Base-by-base conservation (phyloP, 2,329 filamentous ascomycete genomes). In the Neofusicoccum parvum region DNA sequence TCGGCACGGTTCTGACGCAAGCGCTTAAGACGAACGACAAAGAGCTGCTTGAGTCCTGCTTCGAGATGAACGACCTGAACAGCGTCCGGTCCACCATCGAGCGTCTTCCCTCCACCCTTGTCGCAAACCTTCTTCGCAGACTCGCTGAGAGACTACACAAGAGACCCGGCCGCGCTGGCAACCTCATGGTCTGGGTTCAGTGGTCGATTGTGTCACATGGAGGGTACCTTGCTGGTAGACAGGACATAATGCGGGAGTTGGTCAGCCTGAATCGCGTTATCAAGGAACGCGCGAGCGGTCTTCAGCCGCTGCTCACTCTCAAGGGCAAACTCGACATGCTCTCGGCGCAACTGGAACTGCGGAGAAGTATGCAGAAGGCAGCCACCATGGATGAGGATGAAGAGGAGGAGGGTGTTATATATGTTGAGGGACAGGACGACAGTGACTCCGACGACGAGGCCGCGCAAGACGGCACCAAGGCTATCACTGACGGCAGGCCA, bases 241-340 rank as follows among this genome's bases (percentile, higher is more conserved):
- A 91, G n/a, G 90, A 94, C 69, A 84, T 97, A 43, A 85, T 95
- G 70, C 88, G 89, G 73, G 89, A 90, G 74, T 86, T 99, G 67
- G 85, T 87, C 54, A 89, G 90, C 46, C 83, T 99, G 64, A 92
- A 94, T 77, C 90, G 91, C 74, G 94, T 98, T 17, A 86, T 98
- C 67, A 90, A 93, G 68, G 92, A 96, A 80, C 88, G 95, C 48
- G 90, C 93, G 39, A 89, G 89, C 69, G 93, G 92, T 15, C 83
- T 98, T 27, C 88, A 91, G 68, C 92, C 91, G 69, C 82, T 99
- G 51, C 83, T 99, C 41, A 87, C 94, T 20, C 85, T 99, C 67
- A 97, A 97, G 82, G 95, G 95, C 27, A 97, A 97, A 79, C 85
- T 99, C 37, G 94, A 98, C 75, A 92, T 99, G 87, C 85, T 98